These are phyloP conservation scores for Phoenix roebelenii DNA, from an alignment of 176 grass and related monocot species.

Conservation along the genomic window DNA sequence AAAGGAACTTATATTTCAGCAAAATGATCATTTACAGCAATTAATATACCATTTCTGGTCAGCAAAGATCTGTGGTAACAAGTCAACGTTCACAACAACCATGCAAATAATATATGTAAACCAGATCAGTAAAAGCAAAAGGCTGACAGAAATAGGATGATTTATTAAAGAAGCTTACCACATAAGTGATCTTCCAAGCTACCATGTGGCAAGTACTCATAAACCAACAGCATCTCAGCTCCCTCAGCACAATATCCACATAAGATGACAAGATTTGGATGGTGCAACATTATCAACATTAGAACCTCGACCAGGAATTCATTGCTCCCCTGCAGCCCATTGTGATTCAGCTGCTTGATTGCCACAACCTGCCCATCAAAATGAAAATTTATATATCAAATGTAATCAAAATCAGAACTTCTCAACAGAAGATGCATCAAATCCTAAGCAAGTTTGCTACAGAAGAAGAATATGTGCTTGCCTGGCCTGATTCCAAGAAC, in stretches of 20 bases:
- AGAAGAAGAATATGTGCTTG: background rate
- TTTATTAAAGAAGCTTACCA: conserved; percentile 15
- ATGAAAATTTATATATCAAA: conserved; percentile 1
- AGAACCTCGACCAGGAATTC: conserved; percentile 41
- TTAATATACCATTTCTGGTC: too few species aligned
- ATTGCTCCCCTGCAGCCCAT: conserved; percentile 25
- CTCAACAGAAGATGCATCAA: background rate
- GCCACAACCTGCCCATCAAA: conserved; percentile 30
- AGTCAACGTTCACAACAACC: too few species aligned
- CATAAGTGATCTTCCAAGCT: conserved; percentile 40
- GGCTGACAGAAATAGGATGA: too few species aligned
- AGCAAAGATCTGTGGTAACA: too few species aligned
- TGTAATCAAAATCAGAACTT: conserved; percentile 1
- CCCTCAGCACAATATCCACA: conserved; percentile 34
- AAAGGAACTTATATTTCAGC: too few species aligned
- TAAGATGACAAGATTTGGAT: conserved; percentile 35
- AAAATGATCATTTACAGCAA: too few species aligned
- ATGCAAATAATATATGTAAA: too few species aligned
- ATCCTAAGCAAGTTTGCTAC: too few species aligned
- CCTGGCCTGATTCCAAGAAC: conserved; percentile 25
- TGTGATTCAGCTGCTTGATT: conserved; percentile 34
- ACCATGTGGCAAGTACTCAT: conserved; percentile 37
- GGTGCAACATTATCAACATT: conserved; percentile 39
- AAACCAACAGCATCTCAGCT: conserved; percentile 33
- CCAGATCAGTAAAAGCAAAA: too few species aligned